Conservation (phyloP, 2,329 filamentous ascomycete genomes). For the Penicillium sp. region DNA sequence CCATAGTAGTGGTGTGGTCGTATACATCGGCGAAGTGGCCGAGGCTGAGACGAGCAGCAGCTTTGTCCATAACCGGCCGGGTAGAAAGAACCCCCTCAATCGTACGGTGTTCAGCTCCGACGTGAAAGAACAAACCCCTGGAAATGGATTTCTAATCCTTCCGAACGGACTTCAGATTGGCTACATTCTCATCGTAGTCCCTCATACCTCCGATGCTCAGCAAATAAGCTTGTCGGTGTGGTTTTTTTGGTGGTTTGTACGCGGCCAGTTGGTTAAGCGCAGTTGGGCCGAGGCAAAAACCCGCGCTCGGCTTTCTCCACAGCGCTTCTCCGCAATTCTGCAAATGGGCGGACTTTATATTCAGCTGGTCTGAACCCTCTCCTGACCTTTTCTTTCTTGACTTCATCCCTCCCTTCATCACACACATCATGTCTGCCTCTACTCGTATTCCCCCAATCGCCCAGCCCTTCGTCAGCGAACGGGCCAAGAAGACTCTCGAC, state of each 20-base stretch:
- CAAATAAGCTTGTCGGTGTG: neutral
- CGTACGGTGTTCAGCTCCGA: neutral
- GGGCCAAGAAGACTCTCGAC: constrained; percentile 81
- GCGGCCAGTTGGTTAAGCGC: neutral
- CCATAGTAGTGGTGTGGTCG: neutral
- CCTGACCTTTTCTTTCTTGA: neutral
- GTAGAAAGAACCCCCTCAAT: neutral
- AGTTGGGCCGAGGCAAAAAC: constrained; percentile 31
- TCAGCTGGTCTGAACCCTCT: constrained; percentile 5
- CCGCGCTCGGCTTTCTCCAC: constrained; percentile 36
- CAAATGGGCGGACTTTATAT: constrained; percentile 22
- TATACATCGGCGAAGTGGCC: constrained; percentile 7
- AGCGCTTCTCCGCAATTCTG: constrained; percentile 29
- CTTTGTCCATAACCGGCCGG: neutral
- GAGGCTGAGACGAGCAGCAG: constrained; percentile 1
- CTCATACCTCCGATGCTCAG: neutral
- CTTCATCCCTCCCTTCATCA: constrained; percentile 4
- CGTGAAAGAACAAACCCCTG: neutral
- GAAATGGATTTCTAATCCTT: neutral
- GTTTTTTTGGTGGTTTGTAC: neutral
- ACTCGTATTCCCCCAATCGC: constrained; percentile 61
- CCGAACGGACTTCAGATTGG: neutral
- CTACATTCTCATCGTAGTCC: neutral
- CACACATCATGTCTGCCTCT: constrained; percentile 51
- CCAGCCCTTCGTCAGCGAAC: constrained; percentile 72